These are phyloP conservation scores for Acrodontium crateriforme DNA, from an alignment of 2,329 filamentous ascomycete species.

Conservation along the genomic window DNA sequence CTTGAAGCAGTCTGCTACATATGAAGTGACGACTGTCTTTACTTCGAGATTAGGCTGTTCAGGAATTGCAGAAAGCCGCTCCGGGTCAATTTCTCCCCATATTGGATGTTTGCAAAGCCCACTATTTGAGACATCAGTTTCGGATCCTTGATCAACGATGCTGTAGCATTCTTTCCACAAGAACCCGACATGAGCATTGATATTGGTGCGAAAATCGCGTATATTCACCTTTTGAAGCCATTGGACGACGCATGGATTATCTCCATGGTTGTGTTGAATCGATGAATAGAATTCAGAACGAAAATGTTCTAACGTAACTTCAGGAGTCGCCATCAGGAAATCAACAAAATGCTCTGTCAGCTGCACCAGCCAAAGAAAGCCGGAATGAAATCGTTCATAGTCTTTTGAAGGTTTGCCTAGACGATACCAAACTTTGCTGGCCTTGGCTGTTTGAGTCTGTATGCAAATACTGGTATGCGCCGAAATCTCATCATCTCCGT, in stretches of 20 bases:
- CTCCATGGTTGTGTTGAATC: slow-evolving; percentile 35
- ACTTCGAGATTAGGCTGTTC: slow-evolving; percentile 11
- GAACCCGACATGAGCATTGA: slow-evolving; percentile 48
- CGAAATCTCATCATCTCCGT: slow-evolving; percentile 36
- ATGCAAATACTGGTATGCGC: slow-evolving; percentile 37
- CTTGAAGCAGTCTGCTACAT: slow-evolving; percentile 50
- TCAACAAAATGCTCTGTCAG: slow-evolving; percentile 61
- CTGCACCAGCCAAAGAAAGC: slow-evolving; percentile 58
- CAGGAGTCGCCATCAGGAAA: slow-evolving; percentile 34
- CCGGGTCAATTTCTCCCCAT: slow-evolving; percentile 24
- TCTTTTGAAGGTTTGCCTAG: slow-evolving; percentile 42
- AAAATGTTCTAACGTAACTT: slow-evolving; percentile 45
- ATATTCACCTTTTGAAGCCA: slow-evolving; percentile 38
- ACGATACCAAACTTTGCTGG: slow-evolving; percentile 45
- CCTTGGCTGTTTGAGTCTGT: slow-evolving; percentile 33
- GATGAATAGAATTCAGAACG: slow-evolving; percentile 42
- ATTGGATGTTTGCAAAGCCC: slow-evolving; percentile 19
- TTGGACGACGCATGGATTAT: slow-evolving; percentile 27
- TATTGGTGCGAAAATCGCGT: slow-evolving; percentile 48
- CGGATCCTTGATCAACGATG: slow-evolving; percentile 24
- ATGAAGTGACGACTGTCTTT: slow-evolving; percentile 56
- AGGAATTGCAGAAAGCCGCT: slow-evolving; percentile 18
- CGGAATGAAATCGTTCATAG: slow-evolving; percentile 47
- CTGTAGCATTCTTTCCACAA: slow-evolving; percentile 51
- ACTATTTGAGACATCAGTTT: slow-evolving; percentile 1